These are phyloP conservation scores for Zygoascus sp. DNA, from an alignment of 1,139 yeast species.

Conservation along the genomic window DNA sequence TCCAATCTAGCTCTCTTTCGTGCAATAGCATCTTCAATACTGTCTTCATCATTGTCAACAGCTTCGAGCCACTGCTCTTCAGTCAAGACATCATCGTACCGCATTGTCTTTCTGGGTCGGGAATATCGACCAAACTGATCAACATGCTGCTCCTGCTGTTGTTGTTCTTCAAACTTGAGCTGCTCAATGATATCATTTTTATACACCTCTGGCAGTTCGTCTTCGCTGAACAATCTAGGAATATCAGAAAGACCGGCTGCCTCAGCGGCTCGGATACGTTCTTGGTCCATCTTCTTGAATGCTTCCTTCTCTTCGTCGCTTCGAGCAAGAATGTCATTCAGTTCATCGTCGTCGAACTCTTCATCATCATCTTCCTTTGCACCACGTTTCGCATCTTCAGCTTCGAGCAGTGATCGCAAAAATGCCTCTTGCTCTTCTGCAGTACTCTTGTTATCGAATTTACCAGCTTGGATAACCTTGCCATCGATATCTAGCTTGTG, in stretches of 20 bases:
- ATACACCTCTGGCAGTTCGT: conserved; percentile 78
- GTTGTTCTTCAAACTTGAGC: conserved; percentile 4
- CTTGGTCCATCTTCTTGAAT: conserved; percentile 66
- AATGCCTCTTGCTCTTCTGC: conserved; percentile 96
- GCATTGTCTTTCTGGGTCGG: conserved; percentile 75
- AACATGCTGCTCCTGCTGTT: conserved; percentile 35
- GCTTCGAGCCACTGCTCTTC: conserved; percentile 91
- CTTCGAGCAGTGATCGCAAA: conserved; percentile 76
- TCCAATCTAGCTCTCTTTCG: conserved; percentile 50
- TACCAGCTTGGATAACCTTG: conserved; percentile 98
- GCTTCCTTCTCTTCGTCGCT: conserved; percentile 63
- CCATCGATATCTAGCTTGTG: conserved; percentile 95
- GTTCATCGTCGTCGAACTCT: conserved; percentile 52
- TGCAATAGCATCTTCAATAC: conserved; percentile 65
- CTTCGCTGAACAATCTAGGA: conserved; percentile 52
- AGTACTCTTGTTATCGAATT: conserved; percentile 93
- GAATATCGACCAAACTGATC: conserved; percentile 61
- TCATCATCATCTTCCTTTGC: conserved; percentile 58
- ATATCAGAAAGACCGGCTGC: conserved; percentile 40
- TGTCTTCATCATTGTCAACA: conserved; percentile 61
- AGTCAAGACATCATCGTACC: conserved; percentile 87
- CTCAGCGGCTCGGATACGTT: conserved; percentile 45
- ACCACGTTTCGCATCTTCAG: conserved; percentile 52
- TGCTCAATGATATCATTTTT: conserved; percentile 55
- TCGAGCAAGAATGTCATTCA: conserved; percentile 84